Conservation (phyloP, 371 early-diverging fungal genomes). For the Lichtheimia ramosa region DNA sequence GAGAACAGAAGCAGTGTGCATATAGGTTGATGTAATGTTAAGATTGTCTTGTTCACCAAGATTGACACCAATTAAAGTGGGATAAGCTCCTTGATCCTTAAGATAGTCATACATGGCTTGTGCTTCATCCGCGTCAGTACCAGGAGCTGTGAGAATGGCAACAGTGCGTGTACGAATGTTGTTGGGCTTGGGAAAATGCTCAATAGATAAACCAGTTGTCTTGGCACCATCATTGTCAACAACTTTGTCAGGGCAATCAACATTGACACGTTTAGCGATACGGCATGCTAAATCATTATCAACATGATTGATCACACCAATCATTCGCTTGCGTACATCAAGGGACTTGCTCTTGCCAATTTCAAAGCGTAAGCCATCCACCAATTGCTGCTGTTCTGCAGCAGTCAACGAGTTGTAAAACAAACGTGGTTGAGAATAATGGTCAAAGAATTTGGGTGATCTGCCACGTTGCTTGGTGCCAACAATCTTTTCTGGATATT, state of each 20-base stretch:
- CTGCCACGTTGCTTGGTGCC: constrained; percentile 25
- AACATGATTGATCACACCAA: constrained; percentile 37
- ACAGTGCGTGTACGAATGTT: constrained; percentile 31
- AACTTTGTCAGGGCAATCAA: constrained; percentile 24
- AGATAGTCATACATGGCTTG: constrained; percentile 27
- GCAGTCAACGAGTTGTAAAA: constrained; percentile 43
- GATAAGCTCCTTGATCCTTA: constrained; percentile 27
- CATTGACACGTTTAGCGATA: constrained; percentile 36
- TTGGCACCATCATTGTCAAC: constrained; percentile 19
- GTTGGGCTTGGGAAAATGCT: constrained; percentile 28
- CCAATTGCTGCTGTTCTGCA: constrained; percentile 42
- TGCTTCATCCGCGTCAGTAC: constrained; percentile 27
- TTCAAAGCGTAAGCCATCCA: constrained; percentile 43
- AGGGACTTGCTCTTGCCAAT: constrained; percentile 28
- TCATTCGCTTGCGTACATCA: constrained; percentile 34
- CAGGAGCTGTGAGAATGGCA: constrained; percentile 37
- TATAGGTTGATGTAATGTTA: constrained; percentile 23
- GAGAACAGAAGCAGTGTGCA: constrained; percentile 32
- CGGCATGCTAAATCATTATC: constrained; percentile 40
- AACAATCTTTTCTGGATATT: constrained; percentile 29
- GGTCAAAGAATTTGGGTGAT: constrained; percentile 33
- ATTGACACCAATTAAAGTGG: constrained; percentile 24
- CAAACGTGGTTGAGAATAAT: constrained; percentile 45
- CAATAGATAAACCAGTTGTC: constrained; percentile 30
- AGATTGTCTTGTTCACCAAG: constrained; percentile 25